phyloP scores from a whole-genome alignment of 768 basidiomycete species.

The Amanita jacksonii region DNA sequence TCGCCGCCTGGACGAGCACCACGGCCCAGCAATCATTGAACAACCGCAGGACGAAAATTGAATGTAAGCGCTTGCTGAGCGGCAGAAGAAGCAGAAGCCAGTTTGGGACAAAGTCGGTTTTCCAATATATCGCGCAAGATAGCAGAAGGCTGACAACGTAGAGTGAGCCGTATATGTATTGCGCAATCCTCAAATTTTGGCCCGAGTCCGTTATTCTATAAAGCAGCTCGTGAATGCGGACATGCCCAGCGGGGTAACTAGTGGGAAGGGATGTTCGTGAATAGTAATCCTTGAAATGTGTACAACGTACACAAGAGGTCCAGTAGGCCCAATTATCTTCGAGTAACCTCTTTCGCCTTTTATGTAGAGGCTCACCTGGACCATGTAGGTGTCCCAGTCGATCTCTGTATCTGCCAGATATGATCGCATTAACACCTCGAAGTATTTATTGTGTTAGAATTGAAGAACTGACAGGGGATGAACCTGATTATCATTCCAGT shows the following conservation, averaged over 20 bases:
- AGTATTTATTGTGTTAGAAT: conserved; percentile 6
- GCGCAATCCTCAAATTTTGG: conserved; percentile 49
- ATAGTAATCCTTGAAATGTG: neutral
- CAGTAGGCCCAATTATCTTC: conserved; percentile 79
- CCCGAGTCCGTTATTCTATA: conserved; percentile 56
- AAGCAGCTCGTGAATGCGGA: conserved; percentile 71
- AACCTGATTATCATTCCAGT: conserved; percentile 74
- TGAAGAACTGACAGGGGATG: conserved; percentile 73
- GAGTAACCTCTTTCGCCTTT: conserved; percentile 80
- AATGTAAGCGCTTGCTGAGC: conserved; percentile 89
- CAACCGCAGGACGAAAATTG: conserved; percentile 81
- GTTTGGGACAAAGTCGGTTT: conserved; percentile 55
- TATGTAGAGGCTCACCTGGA: conserved; percentile 70
- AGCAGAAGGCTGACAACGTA: conserved; percentile 62
- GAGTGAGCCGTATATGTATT: conserved; percentile 68
- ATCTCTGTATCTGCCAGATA: conserved; percentile 83
- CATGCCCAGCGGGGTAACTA: conserved; percentile 93
- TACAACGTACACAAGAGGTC: conserved; percentile 72
- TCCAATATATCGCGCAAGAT: conserved; percentile 59
- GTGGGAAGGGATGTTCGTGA: neutral
- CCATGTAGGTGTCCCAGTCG: conserved; percentile 95
- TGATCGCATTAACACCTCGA: conserved; percentile 1
- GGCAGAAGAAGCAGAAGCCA: conserved; percentile 65
- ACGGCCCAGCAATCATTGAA: conserved; percentile 95
- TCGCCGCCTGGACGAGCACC: conserved; percentile 52